A percentile compares a stretch with the other conserved stretches of the same genome.
Conservation (phyloP, 1,139 yeast genomes). For the Kurtzmaniella quercitrusa region DNA sequence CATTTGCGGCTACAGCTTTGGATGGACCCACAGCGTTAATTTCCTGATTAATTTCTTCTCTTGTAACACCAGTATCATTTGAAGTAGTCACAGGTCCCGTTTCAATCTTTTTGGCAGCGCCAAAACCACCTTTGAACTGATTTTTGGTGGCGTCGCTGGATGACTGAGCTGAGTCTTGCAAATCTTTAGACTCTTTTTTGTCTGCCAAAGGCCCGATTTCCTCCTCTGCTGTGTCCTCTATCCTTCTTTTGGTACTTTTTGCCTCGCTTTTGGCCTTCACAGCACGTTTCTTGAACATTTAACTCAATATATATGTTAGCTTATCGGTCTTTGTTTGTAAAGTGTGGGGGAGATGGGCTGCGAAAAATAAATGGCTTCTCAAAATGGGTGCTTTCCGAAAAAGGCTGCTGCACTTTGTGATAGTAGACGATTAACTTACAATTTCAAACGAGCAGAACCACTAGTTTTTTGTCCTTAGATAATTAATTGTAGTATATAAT, state of each 20-base stretch:
- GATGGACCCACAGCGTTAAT: slow-evolving; percentile 11
- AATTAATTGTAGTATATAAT: too few relatives aligned
- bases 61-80: not conserved
- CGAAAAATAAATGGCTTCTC: too few relatives aligned
- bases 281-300: slow-evolving; percentile 34
- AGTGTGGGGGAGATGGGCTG: not conserved
- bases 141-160: not conserved
- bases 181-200: too few relatives aligned
- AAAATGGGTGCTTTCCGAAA: too few relatives aligned
- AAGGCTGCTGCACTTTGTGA: too few relatives aligned
- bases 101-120: slow-evolving; percentile 2
- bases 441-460: too few relatives aligned
- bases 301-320: too few relatives aligned
- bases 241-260: slow-evolving; percentile 14
- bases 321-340: slow-evolving; percentile 4
- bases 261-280: slow-evolving; percentile 18
- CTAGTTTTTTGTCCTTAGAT: too few relatives aligned
- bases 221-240: slow-evolving; percentile 7
- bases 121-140: not conserved
- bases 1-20: slow-evolving; percentile 43
- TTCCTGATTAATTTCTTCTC: slow-evolving; percentile 1
- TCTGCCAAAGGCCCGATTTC: too few relatives aligned
- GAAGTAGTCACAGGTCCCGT: not conserved
- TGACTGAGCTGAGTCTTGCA: not conserved
- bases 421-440: too few relatives aligned